Percentiles rank a stretch among this genome's conserved stretches.
phyloP scores from a whole-genome alignment of 139 green algal species.

The Micromonas commoda region DNA sequence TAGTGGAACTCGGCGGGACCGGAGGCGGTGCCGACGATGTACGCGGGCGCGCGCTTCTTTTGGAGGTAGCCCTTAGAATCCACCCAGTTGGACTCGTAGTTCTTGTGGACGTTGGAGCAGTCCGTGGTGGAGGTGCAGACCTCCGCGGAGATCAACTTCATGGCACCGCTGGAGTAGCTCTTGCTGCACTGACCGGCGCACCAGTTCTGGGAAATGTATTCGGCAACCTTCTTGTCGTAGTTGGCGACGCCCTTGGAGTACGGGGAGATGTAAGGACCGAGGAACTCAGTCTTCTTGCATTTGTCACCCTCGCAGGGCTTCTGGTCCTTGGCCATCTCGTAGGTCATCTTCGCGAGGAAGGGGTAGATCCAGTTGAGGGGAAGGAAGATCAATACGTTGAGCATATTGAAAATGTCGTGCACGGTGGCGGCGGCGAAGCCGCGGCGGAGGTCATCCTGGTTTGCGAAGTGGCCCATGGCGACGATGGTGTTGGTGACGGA shows the following conservation, averaged over 20 bases:
- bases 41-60: neutral
- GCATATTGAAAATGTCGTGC: conserved; percentile 20
- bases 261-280: conserved; percentile 3
- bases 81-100: neutral
- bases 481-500: conserved; percentile 20
- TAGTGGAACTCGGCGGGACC: neutral
- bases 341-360: conserved; percentile 11
- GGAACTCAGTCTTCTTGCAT: conserved; percentile 16
- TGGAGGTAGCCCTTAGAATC: neutral
- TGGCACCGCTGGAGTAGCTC: conserved; percentile 16
- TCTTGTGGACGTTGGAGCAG: neutral
- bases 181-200: too few relatives aligned
- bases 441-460: conserved; percentile 5
- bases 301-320: neutral
- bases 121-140: neutral
- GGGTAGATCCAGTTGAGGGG: conserved; percentile 7
- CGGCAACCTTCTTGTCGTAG: conserved; percentile 16
- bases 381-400: neutral
- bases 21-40: neutral
- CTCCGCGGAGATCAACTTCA: neutral
- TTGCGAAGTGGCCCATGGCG: conserved; percentile 15
- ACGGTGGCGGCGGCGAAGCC: conserved; percentile 14
- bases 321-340: conserved; percentile 19
- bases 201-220: neutral
- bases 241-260: neutral